Evolutionary conservation across 176 grass and related monocot genomes (phyloP), one percentile per base, ranked within the genome.

Genomic region (Hordeum marinum): DNA sequence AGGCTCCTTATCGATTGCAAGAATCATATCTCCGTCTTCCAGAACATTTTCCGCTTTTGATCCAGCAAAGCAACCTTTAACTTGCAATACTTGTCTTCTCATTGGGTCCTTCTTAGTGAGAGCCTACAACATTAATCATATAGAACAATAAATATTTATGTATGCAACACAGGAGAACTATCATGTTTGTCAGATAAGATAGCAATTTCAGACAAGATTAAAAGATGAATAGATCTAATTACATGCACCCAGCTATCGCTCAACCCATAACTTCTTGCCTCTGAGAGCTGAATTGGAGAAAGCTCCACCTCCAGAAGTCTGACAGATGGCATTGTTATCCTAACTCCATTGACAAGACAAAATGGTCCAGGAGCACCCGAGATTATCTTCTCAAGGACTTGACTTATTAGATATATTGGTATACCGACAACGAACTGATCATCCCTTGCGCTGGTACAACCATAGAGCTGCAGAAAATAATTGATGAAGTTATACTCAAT

Each of bases 381-480:
- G 69, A 92, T 86, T 85, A 96, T 94, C 79, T 94, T 99, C 82
- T 96, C 90, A 87, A 96, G 91, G 64, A 99, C 93, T 88, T 92
- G 88, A 83, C 90, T 99, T 61, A 99, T 94, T 69, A 91, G 91
- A 84, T 92, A 96, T 83, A 94, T 99, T 9, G 96, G 96, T 85
- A 99, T 96, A 48, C 96, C 96, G 91, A 94, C 90, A 83, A 99
- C 93, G 89, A 99, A 99, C 35, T 96, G 96, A 90, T 99, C 91
- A 36, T 96, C 96, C 86, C 96, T 93, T 66, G 90, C 89, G 42
- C 75, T 94, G 77, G 89, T 94, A 81, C 88, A 90, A 46, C 96
- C 96, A 80, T 94, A 96, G 57, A 99, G 29, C 96, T 99, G 90
- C 73, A 84, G 37, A 84, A 62, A 76, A 11, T 75, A 79, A 80